Conservation (phyloP, 768 basidiomycete genomes). For the Lactarius evosmus region DNA sequence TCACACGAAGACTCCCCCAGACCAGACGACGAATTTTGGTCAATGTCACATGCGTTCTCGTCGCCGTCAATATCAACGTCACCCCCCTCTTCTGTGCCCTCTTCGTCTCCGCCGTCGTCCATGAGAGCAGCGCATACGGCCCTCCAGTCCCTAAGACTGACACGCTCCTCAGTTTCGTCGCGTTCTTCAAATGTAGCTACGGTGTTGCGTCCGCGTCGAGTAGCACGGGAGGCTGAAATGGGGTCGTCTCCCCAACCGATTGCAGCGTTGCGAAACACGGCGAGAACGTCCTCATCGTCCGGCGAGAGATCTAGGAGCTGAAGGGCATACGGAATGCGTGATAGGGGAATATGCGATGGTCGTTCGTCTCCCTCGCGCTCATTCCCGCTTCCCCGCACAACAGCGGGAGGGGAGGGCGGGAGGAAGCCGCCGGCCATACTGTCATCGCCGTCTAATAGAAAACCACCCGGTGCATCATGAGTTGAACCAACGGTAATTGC, state of each 20-base stretch:
- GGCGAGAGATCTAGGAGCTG: conserved; percentile 56
- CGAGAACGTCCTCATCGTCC: conserved; percentile 64
- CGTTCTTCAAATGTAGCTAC: conserved; percentile 25
- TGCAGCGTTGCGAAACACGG: conserved; percentile 72
- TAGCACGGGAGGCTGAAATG: background rate
- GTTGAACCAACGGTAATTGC: background rate
- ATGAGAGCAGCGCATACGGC: conserved; percentile 76
- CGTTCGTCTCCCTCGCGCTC: conserved; percentile 18
- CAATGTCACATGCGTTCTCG: conserved; percentile 28
- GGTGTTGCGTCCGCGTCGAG: conserved; percentile 18
- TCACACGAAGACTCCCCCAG: conserved; percentile 25
- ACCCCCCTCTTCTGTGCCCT: conserved; percentile 32
- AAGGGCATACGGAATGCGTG: conserved; percentile 59
- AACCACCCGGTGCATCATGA: conserved; percentile 34
- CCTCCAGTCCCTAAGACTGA: conserved; percentile 72
- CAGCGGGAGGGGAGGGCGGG: conserved; percentile 6
- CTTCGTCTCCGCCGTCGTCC: conserved; percentile 31
- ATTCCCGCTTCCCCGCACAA: background rate
- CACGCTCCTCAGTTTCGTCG: conserved; percentile 35
- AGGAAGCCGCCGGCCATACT: conserved; percentile 35
- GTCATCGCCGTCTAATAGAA: conserved; percentile 33
- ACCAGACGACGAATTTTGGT: conserved; percentile 35
- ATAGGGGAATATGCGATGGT: conserved; percentile 47
- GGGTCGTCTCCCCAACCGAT: conserved; percentile 55
- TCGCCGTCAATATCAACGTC: conserved; percentile 30